Conservation (phyloP, 495 filamentous ascomycete species). For the Niebla homalea region DNA sequence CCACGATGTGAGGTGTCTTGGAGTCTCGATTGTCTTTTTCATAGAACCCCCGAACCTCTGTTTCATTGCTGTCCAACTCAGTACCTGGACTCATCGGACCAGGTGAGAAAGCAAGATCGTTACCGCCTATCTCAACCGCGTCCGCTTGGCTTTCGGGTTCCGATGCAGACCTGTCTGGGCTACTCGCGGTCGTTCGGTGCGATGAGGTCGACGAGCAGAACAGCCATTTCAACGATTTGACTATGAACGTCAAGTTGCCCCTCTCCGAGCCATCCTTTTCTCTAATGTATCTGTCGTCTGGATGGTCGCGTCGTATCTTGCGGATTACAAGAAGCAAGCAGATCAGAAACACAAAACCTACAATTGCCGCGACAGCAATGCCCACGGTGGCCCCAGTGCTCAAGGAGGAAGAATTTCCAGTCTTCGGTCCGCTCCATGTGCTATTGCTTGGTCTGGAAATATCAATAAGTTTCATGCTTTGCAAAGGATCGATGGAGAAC, state of each 20-base stretch:
- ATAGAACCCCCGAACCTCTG: not conserved
- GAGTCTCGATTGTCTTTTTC: not conserved
- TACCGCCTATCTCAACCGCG: not conserved
- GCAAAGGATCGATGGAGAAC: slow-evolving; percentile 32
- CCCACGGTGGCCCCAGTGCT: slow-evolving; percentile 4
- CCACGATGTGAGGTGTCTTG: not conserved
- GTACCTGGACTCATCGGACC: not conserved
- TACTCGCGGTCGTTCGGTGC: not conserved
- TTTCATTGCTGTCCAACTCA: slow-evolving; percentile 1
- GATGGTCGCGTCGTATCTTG: not conserved
- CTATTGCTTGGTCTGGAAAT: slow-evolving; percentile 35
- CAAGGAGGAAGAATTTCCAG: not conserved
- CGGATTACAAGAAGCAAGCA: not conserved
- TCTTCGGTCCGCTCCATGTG: slow-evolving; percentile 25
- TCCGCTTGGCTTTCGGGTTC: not conserved
- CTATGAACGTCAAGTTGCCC: not conserved
- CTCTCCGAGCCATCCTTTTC: not conserved
- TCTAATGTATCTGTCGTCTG: not conserved
- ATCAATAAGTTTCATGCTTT: slow-evolving; percentile 32
- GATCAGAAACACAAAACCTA: slow-evolving; percentile 1
- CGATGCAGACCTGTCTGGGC: not conserved
- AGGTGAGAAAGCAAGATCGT: not conserved
- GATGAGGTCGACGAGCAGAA: not conserved
- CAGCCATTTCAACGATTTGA: not conserved
- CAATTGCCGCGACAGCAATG: not conserved